Base-by-base conservation (phyloP, 441 rosid genomes). In the Populus hybrid region DNA sequence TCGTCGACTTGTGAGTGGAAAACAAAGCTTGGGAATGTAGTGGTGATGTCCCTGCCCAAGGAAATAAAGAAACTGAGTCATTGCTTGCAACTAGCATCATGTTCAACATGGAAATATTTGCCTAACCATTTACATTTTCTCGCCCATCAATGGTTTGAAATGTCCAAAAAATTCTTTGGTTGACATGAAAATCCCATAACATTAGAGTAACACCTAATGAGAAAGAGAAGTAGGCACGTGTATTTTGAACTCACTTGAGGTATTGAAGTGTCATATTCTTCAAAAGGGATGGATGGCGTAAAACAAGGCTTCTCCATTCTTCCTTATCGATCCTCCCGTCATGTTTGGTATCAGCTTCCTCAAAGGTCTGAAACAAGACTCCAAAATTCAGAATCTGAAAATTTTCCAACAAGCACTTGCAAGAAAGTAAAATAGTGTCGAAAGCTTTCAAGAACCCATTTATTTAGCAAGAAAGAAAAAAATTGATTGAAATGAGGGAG, bases 261-360 rank as follows among this genome's bases (percentile, higher is more conserved):
- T 95, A 95, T 77, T 92, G 97, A 79, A 93, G 93, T 70, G 98
- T 93, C 97, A 95, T 95, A 61, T 95, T 93, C 90, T 91, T 92
- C 77, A 93, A 85, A 83, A 94, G 96, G 71, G 92, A 90, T 57
- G 97, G 97, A 84, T 95, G 95, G 70, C 91, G 93, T 79, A 90
- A 42, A 79, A 95, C 95, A 74, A 93, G 97, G 87, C 80, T 92
- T 86, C 99, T 89, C 99, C 99, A 92, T 84, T 93, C 97, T 87
- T 95, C 98, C 84, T 95, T 93, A 88, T 91, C 97, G 0, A 95
- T 93, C 86, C 83, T 93, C 78, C 99, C 99, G 65, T 95, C 97
- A 72, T 95, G 97, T 76, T 95, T 95, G 12, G 99, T 95, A 86
- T 95, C 97, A 12, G 99, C 99, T 86, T 95, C 99, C 81, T 93